Evolutionary conservation across 305 asterid species (phyloP), one percentile per base, ranked within the genome.

Genomic region (Solanum chacoense): DNA sequence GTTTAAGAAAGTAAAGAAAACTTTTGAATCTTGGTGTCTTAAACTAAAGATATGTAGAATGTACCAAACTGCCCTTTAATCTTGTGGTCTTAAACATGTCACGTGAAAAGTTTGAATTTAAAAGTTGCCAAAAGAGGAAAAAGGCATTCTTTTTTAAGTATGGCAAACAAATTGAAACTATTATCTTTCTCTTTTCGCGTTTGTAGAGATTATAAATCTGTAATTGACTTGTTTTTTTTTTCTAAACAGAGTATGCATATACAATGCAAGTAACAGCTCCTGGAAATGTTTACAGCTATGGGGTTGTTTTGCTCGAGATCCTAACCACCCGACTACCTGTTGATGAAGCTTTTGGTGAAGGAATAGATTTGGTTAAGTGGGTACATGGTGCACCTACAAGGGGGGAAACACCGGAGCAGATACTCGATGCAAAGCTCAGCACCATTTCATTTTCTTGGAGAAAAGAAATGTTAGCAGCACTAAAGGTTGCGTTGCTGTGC

Each of bases 201-300:
- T 77, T 38, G 13, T 38, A 69, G 88, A 45, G 35, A 16, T 35
- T 86, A 11, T 38, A 77, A 8, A 4, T 65, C 22, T 37, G n/a
- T 9, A 32, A 31, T 24, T 88, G 65, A 76, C 77, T 45, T 22
- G 36, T 36, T 34, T 89, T 16, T 37, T 5, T 90, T 38, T 85
- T 59, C 8, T 55, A 7, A 32, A 89, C 95, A 97, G 99, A 97
- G 90, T 97, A 97, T 88, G 99, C 99, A 20, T 97, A 97, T 69
- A 97, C 99, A 16, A 97, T 97, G 99, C 99, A 95, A 95, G 99
- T 97, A 31, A 97, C 99, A 9, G 99, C 98, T 26, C 98, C 99
- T 0, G 99, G 99, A 12, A 97, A 97, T 59, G 99, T 97, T 4
- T 97, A 97, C 72, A 96, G 99, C 94, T 97, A 95, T 31, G 99